These are phyloP conservation scores for Byssochlamys sp. DNA, from an alignment of 2,329 filamentous ascomycete species.

Conservation along the genomic window DNA sequence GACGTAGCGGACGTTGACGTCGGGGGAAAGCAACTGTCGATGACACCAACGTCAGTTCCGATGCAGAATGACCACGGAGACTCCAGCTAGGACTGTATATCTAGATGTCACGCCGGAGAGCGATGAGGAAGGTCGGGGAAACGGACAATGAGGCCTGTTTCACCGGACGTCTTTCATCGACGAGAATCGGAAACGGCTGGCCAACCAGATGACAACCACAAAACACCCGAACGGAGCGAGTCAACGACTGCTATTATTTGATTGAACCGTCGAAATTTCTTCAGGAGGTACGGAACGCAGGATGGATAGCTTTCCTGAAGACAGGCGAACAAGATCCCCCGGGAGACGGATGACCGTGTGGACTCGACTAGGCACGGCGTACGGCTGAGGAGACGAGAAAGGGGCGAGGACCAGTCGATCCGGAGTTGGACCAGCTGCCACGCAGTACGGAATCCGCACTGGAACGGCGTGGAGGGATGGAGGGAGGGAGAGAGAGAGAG, in stretches of 20 bases:
- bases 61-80: background rate
- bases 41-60: background rate
- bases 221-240: background rate
- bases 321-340: background rate
- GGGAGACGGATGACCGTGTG: background rate
- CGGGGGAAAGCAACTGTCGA: background rate
- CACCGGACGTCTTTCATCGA: background rate
- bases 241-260: background rate
- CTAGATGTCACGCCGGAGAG: background rate
- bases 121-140: background rate
- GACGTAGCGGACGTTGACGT: background rate
- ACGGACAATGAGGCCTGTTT: background rate
- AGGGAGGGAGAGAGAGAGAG: slow-evolving; percentile 2
- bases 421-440: slow-evolving; percentile 5
- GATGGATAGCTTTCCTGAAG: background rate
- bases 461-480: slow-evolving; percentile 6
- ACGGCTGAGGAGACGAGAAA: background rate
- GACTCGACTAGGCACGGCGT: background rate
- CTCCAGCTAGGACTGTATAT: background rate
- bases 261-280: background rate
- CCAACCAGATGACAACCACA: background rate
- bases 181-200: background rate
- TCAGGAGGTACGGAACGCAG: background rate
- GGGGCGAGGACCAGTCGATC: background rate
- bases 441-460: slow-evolving; percentile 3